Conservation (phyloP, 225 moss, liverwort and hornwort species). For the Climacium dendroides region DNA sequence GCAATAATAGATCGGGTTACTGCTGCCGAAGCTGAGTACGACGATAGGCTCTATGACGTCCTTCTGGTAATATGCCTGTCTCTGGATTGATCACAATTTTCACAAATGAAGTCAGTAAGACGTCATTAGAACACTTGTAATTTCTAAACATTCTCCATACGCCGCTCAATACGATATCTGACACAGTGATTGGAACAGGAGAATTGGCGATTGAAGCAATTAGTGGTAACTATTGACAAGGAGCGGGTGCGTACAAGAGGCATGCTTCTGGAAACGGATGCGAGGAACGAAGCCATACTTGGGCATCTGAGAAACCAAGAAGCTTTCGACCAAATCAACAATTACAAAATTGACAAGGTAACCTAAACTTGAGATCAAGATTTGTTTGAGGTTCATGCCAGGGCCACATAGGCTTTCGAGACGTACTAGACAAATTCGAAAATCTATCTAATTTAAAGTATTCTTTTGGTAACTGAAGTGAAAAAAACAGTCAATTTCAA, state of each 20-base stretch:
- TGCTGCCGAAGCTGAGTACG: conserved; percentile 21
- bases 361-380: not conserved
- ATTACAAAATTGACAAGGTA: conserved; percentile 13
- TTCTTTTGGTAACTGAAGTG: not conserved
- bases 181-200: conserved; percentile 10
- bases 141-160: not conserved
- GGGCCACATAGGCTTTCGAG: not conserved
- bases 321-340: conserved; percentile 1
- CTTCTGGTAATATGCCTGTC: conserved; percentile 1
- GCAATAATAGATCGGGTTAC: not conserved
- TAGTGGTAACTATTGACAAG: conserved; percentile 52
- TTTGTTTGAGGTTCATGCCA: not conserved
- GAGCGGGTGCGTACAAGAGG: conserved; percentile 26
- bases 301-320: conserved; percentile 49
- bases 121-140: too few relatives aligned
- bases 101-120: not conserved
- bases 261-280: conserved; percentile 41
- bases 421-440: not conserved
- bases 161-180: not conserved
- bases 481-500: not conserved
- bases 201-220: conserved; percentile 47
- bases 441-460: not conserved
- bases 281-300: conserved; percentile 42
- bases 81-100: not conserved
- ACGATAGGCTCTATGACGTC: conserved; percentile 33